These are phyloP conservation scores for Botrytis sinoallii DNA, from an alignment of 2,329 filamentous ascomycete species.

Conservation along the genomic window DNA sequence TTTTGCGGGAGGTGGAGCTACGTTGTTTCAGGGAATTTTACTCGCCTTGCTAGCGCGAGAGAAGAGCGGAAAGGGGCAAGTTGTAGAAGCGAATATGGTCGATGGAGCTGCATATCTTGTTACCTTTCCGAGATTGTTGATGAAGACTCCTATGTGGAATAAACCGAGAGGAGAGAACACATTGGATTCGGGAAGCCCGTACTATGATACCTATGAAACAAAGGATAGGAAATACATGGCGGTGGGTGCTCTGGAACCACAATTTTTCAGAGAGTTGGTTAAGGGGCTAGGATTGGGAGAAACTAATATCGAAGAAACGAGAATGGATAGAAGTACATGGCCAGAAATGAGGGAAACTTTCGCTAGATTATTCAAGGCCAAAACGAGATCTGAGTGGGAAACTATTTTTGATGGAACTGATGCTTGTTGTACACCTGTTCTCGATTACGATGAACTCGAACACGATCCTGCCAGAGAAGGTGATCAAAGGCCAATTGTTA, in stretches of 20 bases:
- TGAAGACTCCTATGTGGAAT: constrained; percentile 61
- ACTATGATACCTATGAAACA: constrained; percentile 86
- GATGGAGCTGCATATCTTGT: constrained; percentile 80
- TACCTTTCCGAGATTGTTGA: constrained; percentile 69
- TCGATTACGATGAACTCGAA: constrained; percentile 72
- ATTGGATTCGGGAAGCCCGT: constrained; percentile 82
- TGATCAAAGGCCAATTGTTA: constrained; percentile 69
- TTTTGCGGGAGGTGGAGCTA: constrained; percentile 85
- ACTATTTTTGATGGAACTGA: constrained; percentile 82
- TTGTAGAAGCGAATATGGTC: constrained; percentile 96
- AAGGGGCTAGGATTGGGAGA: constrained; percentile 60
- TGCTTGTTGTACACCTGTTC: constrained; percentile 86
- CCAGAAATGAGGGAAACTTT: constrained; percentile 61
- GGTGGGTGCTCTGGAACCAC: constrained; percentile 85
- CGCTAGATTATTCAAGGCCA: constrained; percentile 60
- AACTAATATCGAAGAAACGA: constrained; percentile 49
- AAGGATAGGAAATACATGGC: constrained; percentile 76
- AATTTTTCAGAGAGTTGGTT: constrained; percentile 72
- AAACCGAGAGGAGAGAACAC: constrained; percentile 68
- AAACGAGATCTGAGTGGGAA: constrained; percentile 79
- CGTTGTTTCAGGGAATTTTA: constrained; percentile 77
- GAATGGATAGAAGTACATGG: constrained; percentile 65
- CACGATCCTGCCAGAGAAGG: constrained; percentile 49
- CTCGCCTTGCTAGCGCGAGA: constrained; percentile 70
- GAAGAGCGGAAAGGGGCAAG: constrained; percentile 68